A percentile compares a stretch with the other conserved stretches of the same genome.
Evolutionary conservation across 1,284 basidiomycete genomes (phyloP).

Genomic region (Tylopilus sp.): DNA sequence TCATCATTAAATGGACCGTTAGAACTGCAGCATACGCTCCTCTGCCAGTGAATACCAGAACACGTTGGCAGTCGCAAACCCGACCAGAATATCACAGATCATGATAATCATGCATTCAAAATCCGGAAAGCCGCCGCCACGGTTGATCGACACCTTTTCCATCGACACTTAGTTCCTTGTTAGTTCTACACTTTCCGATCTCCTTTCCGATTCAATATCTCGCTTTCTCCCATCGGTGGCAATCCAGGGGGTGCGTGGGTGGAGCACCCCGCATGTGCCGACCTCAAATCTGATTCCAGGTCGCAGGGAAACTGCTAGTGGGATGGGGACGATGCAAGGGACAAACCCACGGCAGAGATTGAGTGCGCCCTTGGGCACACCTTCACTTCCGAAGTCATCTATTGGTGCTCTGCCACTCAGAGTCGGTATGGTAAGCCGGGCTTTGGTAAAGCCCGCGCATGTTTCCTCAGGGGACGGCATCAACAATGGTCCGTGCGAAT

Average conservation of each 20-base stretch:
- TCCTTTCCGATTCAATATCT: slow-evolving; percentile 19
- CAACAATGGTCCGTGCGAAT: background rate
- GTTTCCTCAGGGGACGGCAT: slow-evolving; percentile 22
- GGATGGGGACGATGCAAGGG: background rate
- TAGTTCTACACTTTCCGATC: slow-evolving; percentile 80
- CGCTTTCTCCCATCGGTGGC: slow-evolving; percentile 33
- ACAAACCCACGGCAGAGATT: no score
- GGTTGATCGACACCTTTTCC: no score
- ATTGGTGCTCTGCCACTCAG: slow-evolving; percentile 46
- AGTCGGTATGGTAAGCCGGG: slow-evolving; percentile 25
- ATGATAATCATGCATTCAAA: no score
- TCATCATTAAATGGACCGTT: no score
- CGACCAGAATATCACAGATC: slow-evolving; percentile 61
- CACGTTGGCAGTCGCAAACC: no score
- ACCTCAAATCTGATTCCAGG: background rate
- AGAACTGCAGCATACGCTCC: no score
- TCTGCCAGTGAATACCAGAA: no score
- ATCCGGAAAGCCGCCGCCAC: no score
- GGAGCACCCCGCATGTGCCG: background rate
- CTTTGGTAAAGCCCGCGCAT: slow-evolving; percentile 24
- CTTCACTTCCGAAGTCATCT: slow-evolving; percentile 88
- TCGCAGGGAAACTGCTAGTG: background rate
- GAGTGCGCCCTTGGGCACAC: slow-evolving; percentile 75
- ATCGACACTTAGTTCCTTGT: slow-evolving; percentile 86
- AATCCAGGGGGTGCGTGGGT: slow-evolving; percentile 20